Base-by-base conservation (phyloP, 1,284 basidiomycete genomes). In the Tilletia indica region DNA sequence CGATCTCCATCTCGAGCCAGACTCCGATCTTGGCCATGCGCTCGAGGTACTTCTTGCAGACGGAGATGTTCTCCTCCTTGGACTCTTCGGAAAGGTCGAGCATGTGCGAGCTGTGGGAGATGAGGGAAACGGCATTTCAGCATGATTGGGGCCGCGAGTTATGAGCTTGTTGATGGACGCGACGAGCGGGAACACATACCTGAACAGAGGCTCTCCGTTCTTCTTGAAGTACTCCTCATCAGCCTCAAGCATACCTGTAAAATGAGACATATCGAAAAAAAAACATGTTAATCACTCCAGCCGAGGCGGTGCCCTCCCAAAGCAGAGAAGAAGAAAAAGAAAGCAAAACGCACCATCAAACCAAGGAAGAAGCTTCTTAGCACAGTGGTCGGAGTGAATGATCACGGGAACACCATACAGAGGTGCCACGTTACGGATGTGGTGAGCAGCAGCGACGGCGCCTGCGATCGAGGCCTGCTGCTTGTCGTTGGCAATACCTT, bases 1-100 rank as follows among this genome's bases (percentile, higher is more conserved):
- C 97, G 85, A 99, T 99, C 87, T 99, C 97, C 97, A 99, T 99
- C 89, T 99, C 97, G 86, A 99, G 93, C 94, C 94, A 99, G 51
- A 86, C 87, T 76, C 92, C 91, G 84, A 98, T 87, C 38, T 77
- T 77, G 38, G 93, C 92, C 94, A 99, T 93, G 85, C 93, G 93
- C 86, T 91, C 89, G 86, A 99, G 96, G 89, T 99, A 99, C 86
- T 94, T 90, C 75, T 89, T 92, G 86, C 97, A 99, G 69, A 88
- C 93, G 72, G 88, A 90, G 84, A 99, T 99, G 89, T 99, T 99
- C 85, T 98, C 89, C 81, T 96, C 95, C 87, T 98, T 97, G 85
- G 93, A 86, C 87, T 99, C 96, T 85, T 99, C 97, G 70, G 95
- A 98, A 79, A 99, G 90, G 86, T 99, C 97, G 80, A 99, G 91